Conservation (phyloP, 169 alveolate genomes). For the Plasmodium cynomolgi region DNA sequence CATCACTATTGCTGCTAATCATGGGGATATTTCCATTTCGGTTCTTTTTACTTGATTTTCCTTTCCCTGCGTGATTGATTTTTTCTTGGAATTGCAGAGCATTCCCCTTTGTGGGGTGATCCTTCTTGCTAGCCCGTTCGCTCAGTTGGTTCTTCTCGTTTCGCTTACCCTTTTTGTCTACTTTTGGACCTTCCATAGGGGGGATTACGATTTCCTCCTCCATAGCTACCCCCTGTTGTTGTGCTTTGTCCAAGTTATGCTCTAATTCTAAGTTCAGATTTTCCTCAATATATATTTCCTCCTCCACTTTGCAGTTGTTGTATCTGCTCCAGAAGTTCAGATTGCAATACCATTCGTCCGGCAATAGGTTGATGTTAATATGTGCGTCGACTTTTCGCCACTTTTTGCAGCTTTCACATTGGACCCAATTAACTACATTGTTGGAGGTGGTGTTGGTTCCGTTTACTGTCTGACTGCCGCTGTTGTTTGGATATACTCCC, state of each 20-base stretch:
- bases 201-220: slow-evolving; percentile 5
- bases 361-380: slow-evolving; percentile 79
- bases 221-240: not conserved
- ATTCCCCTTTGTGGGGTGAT: not conserved
- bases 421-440: slow-evolving; percentile 84
- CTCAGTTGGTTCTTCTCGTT: not conserved
- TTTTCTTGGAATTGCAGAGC: not conserved
- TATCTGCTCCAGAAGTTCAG: slow-evolving; percentile 79
- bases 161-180: not conserved
- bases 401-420: slow-evolving; percentile 84
- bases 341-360: slow-evolving; percentile 85
- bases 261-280: not conserved
- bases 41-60: not conserved
- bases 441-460: not conserved
- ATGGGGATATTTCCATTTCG: not conserved
- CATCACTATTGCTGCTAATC: not conserved
- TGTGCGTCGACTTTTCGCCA: slow-evolving; percentile 81
- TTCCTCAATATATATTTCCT: slow-evolving; percentile 53
- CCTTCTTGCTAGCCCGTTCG: not conserved
- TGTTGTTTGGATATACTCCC: not conserved
- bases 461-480: not conserved
- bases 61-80: not conserved
- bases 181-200: not conserved
- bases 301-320: slow-evolving; percentile 55
- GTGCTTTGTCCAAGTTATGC: not conserved